Percentiles rank a stretch among this genome's conserved stretches.
These are phyloP conservation scores for Teunomyces kruisii DNA, from an alignment of 805 yeast genomes.

Conservation along the genomic window DNA sequence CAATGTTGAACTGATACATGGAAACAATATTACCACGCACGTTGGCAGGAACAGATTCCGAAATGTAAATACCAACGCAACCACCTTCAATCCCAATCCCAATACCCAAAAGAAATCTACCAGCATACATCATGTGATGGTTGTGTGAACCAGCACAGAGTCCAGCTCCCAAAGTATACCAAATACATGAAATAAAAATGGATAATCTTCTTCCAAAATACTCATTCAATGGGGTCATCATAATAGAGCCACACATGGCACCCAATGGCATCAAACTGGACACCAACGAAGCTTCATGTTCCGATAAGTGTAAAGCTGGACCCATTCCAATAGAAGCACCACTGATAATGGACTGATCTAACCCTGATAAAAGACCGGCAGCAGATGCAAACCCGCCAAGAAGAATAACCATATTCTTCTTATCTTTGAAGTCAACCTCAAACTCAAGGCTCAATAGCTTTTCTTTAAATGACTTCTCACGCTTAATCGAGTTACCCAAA, in stretches of 20 bases:
- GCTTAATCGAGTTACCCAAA: slow-evolving; percentile 28
- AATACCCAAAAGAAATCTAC: slow-evolving; percentile 56
- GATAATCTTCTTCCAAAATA: slow-evolving; percentile 54
- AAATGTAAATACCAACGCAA: slow-evolving; percentile 59
- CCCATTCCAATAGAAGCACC: slow-evolving; percentile 60
- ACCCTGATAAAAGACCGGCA: slow-evolving; percentile 65
- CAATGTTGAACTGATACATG: slow-evolving; percentile 62
- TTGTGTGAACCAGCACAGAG: slow-evolving; percentile 48
- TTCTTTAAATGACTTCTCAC: slow-evolving; percentile 35
- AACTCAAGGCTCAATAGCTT: slow-evolving; percentile 36
- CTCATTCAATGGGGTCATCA: slow-evolving; percentile 59
- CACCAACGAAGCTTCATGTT: slow-evolving; percentile 50
- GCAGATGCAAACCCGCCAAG: slow-evolving; percentile 56
- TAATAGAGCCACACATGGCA: slow-evolving; percentile 61
- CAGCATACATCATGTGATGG: slow-evolving; percentile 47
- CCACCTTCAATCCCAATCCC: slow-evolving; percentile 71
- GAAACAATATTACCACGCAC: slow-evolving; percentile 63
- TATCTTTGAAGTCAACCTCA: slow-evolving; percentile 37
- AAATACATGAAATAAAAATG: slow-evolving; percentile 54
- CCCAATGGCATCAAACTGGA: slow-evolving; percentile 68
- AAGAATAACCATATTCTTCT: slow-evolving; percentile 20
- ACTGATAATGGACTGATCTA: slow-evolving; percentile 65
- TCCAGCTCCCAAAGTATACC: slow-evolving; percentile 62
- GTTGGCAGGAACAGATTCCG: slow-evolving; percentile 59
- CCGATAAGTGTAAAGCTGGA: slow-evolving; percentile 37